A percentile compares a stretch with the other conserved stretches of the same genome.
Conservation (phyloP, 2,329 filamentous ascomycete species). For the Penicillium fuscoglaucum region DNA sequence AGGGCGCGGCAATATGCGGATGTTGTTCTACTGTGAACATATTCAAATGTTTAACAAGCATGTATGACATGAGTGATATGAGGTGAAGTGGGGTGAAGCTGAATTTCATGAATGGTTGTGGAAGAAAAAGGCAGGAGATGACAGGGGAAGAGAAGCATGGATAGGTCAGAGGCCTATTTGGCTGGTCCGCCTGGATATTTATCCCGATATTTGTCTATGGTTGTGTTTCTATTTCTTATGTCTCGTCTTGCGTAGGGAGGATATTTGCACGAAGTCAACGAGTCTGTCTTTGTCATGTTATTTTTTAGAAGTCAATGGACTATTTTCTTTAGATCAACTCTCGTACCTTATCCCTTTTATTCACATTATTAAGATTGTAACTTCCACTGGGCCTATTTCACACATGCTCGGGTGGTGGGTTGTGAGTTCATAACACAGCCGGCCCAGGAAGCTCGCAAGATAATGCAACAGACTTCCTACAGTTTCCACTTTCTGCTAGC, state of each 20-base stretch:
- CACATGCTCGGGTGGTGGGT: not conserved
- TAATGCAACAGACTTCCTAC: not conserved
- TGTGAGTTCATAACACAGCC: not conserved
- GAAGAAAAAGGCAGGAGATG: not conserved
- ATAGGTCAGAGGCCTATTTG: conserved; percentile 9
- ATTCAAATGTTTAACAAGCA: conserved; percentile 3
- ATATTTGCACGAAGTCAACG: conserved; percentile 12
- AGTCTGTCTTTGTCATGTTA: conserved; percentile 12
- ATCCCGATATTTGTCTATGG: not conserved
- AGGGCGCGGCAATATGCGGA: not conserved
- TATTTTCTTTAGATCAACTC: not conserved
- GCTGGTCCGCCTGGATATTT: conserved; percentile 7
- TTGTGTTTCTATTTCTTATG: not conserved
- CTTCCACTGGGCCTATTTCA: not conserved
- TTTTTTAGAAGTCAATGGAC: conserved; percentile 9
- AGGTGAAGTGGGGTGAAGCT: not conserved
- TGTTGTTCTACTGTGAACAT: conserved; percentile 4
- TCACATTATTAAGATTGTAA: no score
- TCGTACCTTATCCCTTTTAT: not conserved
- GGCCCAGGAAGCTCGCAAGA: not conserved
- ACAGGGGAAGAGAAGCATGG: not conserved
- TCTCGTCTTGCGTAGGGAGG: not conserved
- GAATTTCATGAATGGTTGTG: not conserved
- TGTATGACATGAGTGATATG: conserved; percentile 12
- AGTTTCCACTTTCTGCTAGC: not conserved